Conservation (phyloP, 2,329 filamentous ascomycete genomes). For the Ascochyta viciae-villosae region DNA sequence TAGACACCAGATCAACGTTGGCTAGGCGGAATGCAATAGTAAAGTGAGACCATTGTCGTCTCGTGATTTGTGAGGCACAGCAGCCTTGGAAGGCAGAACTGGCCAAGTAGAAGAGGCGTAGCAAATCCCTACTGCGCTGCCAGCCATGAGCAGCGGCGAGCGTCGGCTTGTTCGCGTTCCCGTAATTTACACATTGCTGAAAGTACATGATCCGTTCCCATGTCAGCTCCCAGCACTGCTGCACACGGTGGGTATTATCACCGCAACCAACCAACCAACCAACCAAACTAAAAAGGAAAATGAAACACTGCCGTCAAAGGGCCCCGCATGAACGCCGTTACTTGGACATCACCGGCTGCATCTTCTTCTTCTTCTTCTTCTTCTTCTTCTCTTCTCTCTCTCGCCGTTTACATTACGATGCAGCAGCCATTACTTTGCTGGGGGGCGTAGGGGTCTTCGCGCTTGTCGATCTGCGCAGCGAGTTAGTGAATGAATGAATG, state of each 20-base stretch:
- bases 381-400: slow-evolving; percentile 20
- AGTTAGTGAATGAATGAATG: slow-evolving; percentile 26
- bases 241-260: slow-evolving; percentile 49
- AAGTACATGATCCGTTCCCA: slow-evolving; percentile 44
- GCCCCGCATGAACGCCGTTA: slow-evolving; percentile 49
- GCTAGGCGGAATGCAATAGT: slow-evolving; percentile 8
- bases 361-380: slow-evolving; percentile 37
- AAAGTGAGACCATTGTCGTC: slow-evolving; percentile 33
- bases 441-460: slow-evolving; percentile 97
- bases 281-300: slow-evolving; percentile 38
- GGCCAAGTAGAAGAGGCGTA: slow-evolving; percentile 28
- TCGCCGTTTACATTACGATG: slow-evolving; percentile 78
- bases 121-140: slow-evolving; percentile 37
- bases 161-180: slow-evolving; percentile 30
- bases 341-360: slow-evolving; percentile 44
- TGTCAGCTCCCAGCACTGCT: slow-evolving; percentile 40
- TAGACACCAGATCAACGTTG: not conserved
- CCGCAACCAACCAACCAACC: slow-evolving; percentile 35
- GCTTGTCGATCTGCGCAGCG: slow-evolving; percentile 75
- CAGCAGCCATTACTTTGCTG: slow-evolving; percentile 94
- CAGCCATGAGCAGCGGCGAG: slow-evolving; percentile 35
- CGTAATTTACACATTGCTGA: slow-evolving; percentile 52
- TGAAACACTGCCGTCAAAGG: slow-evolving; percentile 47
- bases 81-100: slow-evolving; percentile 29
- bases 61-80: slow-evolving; percentile 39